These are phyloP conservation scores for Trypanosoma avium DNA, from an alignment of 208 protist species.

Conservation along the genomic window DNA sequence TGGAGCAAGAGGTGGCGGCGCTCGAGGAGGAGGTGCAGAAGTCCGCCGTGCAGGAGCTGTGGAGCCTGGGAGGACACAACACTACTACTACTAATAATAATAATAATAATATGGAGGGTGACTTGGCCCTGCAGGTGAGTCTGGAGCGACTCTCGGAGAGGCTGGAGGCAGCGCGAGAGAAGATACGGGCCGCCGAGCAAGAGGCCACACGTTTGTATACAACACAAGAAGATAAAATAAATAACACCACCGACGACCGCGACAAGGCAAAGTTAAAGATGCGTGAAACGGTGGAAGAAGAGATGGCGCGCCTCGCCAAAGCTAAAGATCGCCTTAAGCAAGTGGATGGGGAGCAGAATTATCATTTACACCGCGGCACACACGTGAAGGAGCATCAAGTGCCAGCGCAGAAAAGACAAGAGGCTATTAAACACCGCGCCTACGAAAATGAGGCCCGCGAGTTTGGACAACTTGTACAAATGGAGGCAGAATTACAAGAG, in stretches of 20 bases:
- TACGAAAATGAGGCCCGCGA: conserved; percentile 48
- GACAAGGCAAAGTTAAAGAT: conserved; percentile 62
- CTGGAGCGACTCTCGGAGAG: conserved; percentile 46
- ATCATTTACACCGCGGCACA: conserved; percentile 75
- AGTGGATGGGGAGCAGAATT: conserved; percentile 64
- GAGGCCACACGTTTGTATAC: conserved; percentile 45
- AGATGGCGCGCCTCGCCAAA: conserved; percentile 66
- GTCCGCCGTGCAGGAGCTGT: conserved; percentile 15
- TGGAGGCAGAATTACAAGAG: conserved; percentile 55
- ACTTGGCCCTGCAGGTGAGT: too few relatives aligned
- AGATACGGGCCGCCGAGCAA: conserved; percentile 30
- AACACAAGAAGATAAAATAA: conserved; percentile 62
- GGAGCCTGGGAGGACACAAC: too few relatives aligned
- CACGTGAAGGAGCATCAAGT: conserved; percentile 27
- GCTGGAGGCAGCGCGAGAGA: conserved; percentile 33
- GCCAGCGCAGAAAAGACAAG: conserved; percentile 36
- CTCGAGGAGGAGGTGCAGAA: conserved; percentile 58
- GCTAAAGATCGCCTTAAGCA: conserved; percentile 49
- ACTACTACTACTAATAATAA: conserved; percentile 37
- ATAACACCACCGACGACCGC: conserved; percentile 67
- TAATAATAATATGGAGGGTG: conserved; percentile 37
- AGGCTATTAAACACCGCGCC: conserved; percentile 47
- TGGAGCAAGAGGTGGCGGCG: conserved; percentile 43
- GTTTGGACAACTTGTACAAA: conserved; percentile 39
- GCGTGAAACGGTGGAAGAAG: conserved; percentile 48